Base-by-base conservation (phyloP, 2,329 filamentous ascomycete genomes). In the Calycina herbarum region DNA sequence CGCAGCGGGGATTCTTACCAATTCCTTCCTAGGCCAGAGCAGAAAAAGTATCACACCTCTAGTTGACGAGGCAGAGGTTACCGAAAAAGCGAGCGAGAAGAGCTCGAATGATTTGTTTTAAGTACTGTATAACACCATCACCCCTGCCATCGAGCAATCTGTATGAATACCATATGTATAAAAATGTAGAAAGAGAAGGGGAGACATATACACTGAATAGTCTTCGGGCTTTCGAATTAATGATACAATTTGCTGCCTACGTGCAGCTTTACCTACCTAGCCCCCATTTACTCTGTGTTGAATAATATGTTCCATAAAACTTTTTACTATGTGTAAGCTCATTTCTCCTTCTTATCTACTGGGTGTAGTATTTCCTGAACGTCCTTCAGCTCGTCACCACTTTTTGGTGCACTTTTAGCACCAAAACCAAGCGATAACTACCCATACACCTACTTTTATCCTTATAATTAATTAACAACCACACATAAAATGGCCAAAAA, bases 1-100 rank as follows among this genome's bases (percentile, higher is more conserved):
- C 24, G 94, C 95, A 1, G 87, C 92, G 6, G 93, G 87, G 0
- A 80, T 98, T 59, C 79, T 98, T 61, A 89, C 89, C 68, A 85
- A 89, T 69, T 82, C 89, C 0, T 92, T 95, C 15, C 15, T 57
- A 15, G 27, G 27, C 56, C 27, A 13, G 31, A 33, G 20, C 27
- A 57, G 27, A 35, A 17, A 5, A 31, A 20, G 27, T 4, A 35
- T 57, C 56, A 35, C 56, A 27, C 29, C 29, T 3, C 2, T 15
- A 27, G 35, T 38, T 8, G 57, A 59, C 11, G 35, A 40, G 20
- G 57, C 33, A 27, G 57, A 29, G 33, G n/a, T 8, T 31, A 17
- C 11, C 10, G 33, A 59, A 59, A n/a, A 42, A 42, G 17, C 57
- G 38, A 27, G 35, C 15, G 33, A 17, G 33, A 35, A 38, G 38